Evolutionary conservation across 2,329 filamentous ascomycete genomes (phyloP), one percentile per base, ranked within the genome.

Genomic region (Akanthomyces uredinophilus): DNA sequence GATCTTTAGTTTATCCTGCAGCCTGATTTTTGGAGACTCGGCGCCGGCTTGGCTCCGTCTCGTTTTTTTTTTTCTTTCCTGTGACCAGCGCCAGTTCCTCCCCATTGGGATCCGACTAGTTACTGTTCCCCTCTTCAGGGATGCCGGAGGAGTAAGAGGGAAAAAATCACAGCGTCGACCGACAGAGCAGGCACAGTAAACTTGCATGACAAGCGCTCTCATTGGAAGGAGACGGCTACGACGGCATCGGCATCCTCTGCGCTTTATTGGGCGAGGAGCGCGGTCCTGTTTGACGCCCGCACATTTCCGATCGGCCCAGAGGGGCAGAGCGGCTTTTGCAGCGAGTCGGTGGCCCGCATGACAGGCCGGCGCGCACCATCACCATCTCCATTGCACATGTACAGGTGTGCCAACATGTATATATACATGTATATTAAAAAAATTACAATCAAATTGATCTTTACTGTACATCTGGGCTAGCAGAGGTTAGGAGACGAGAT

Each of bases 221-320:
- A 53, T 53, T 60, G 41, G 49, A 41, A 37, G 13, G 14, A 32
- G 27, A 46, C 58, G 58, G 58, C 58, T 60, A 60, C 49, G 20
- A 53, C 58, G 58, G 58, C 58, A 60, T 53, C 39, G n/a, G 8
- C 14, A n/a, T n/a, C 14, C 11, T 35, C 46, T 29, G 22, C 35
- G 44, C 4, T 16, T 32, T 24, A 50, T 24, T 43, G 55, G 47
- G 7, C 11, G 4, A 41, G 22, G 41, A 10, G 24, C 27, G 47
- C 18, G 20, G 16, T 10, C 37, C 8, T 10, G 20, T 29, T 24
- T 27, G 18, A 44, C 16, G 56, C 35, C 57, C 56, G 57, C 47
- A 46, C 49, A 53, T 37, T 10, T 27, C 55, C 44, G 55, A 58
- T 58, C 46, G 55, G 55, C 55, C 41, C 5, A 29, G 20, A 35